phyloP scores from a whole-genome alignment of 2,329 filamentous ascomycete genomes.

The Xylariaceae sp. region DNA sequence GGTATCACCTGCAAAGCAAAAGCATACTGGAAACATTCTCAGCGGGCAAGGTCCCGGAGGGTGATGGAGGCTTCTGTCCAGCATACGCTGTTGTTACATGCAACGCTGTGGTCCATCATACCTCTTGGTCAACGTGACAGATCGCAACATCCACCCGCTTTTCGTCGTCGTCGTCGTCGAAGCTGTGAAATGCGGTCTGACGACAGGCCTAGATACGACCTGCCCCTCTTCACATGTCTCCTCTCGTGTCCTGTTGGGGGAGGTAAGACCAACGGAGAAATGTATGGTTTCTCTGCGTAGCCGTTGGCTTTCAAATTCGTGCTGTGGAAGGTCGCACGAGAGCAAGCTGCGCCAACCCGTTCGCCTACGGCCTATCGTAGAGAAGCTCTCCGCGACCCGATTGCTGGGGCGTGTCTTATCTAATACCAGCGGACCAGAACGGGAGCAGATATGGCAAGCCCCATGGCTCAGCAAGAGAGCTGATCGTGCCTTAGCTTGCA shows the following conservation, averaged over 20 bases:
- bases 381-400: too few relatives aligned
- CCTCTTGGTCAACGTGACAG: constrained; percentile 18
- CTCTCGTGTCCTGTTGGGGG: constrained; percentile 15
- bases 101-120: too few relatives aligned
- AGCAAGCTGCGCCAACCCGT: constrained; percentile 13
- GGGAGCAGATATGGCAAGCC: background rate
- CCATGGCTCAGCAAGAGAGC: background rate
- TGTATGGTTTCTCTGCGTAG: constrained; percentile 6
- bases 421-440: too few relatives aligned
- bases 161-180: too few relatives aligned
- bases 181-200: background rate
- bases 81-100: too few relatives aligned
- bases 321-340: constrained; percentile 14
- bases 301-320: constrained; percentile 7
- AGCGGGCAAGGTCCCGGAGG: too few relatives aligned
- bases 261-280: constrained; percentile 12
- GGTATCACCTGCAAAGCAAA: too few relatives aligned
- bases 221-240: too few relatives aligned
- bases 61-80: too few relatives aligned
- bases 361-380: constrained; percentile 4
- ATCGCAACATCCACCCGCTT: too few relatives aligned
- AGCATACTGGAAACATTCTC: too few relatives aligned
- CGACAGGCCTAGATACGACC: constrained; percentile 4
- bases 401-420: too few relatives aligned
- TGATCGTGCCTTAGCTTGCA: background rate